These are phyloP conservation scores for Epichloe aotearoae DNA, from an alignment of 2,329 filamentous ascomycete species.

Conservation along the genomic window DNA sequence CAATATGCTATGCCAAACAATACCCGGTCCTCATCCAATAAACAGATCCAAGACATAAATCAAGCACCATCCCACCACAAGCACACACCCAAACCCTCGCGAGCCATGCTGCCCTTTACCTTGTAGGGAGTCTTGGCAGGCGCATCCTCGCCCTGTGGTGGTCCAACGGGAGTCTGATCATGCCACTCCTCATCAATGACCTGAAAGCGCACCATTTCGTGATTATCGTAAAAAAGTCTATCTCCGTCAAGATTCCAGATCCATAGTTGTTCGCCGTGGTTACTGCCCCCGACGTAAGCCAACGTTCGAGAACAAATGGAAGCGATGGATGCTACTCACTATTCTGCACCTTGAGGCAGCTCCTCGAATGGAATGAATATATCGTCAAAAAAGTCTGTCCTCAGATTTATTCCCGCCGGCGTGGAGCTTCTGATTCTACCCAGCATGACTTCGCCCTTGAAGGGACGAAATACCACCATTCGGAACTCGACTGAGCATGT, in stretches of 20 bases:
- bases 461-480: conserved; percentile 85
- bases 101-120: conserved; percentile 52
- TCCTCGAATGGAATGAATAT: conserved; percentile 67
- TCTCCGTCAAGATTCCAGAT: conserved; percentile 67
- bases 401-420: conserved; percentile 60
- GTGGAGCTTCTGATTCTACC: conserved; percentile 69
- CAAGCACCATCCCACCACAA: conserved; percentile 45
- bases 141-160: conserved; percentile 46
- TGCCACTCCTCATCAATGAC: conserved; percentile 84
- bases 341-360: conserved; percentile 62
- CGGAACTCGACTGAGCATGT: conserved; percentile 66
- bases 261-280: conserved; percentile 67
- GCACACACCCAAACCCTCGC: conserved; percentile 47
- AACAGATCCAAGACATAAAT: conserved; percentile 3
- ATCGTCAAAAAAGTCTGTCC: conserved; percentile 87
- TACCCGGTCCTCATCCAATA: conserved; percentile 3
- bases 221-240: conserved; percentile 74
- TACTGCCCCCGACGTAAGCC: conserved; percentile 29
- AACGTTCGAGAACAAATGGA: neutral
- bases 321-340: conserved; percentile 39
- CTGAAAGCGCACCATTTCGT: conserved; percentile 77
- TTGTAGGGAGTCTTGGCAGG: conserved; percentile 57
- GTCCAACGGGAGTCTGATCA: conserved; percentile 65
- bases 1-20: conserved; percentile 4
- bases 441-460: conserved; percentile 84